A percentile compares a stretch with the other conserved stretches of the same genome.
These are phyloP conservation scores for Barbarea vulgaris DNA, from an alignment of 345 rosid species.

Conservation along the genomic window DNA sequence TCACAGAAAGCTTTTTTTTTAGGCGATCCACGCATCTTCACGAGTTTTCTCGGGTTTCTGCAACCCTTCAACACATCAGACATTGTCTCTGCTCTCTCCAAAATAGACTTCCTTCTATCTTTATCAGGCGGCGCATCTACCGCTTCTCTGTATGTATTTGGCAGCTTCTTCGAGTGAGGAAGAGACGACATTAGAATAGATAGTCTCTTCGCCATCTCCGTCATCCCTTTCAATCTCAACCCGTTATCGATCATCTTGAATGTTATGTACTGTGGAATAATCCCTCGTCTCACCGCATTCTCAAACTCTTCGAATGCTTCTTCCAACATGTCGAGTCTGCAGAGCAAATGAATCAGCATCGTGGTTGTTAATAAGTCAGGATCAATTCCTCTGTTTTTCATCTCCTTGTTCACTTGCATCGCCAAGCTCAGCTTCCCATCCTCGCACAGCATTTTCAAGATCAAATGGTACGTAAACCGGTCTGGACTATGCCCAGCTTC, in stretches of 20 bases:
- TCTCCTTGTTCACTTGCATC: slow-evolving; percentile 73
- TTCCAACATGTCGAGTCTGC: slow-evolving; percentile 62
- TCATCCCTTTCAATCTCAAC: slow-evolving; percentile 60
- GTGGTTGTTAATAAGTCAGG: slow-evolving; percentile 67
- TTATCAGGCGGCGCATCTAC: slow-evolving; percentile 37
- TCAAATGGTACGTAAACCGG: slow-evolving; percentile 70
- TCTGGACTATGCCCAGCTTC: slow-evolving; percentile 72
- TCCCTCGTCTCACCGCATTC: slow-evolving; percentile 67
- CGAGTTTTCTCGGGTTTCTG: slow-evolving; percentile 63
- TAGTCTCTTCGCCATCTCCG: slow-evolving; percentile 56
- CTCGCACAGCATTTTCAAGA: slow-evolving; percentile 82
- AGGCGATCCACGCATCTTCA: slow-evolving; percentile 51
- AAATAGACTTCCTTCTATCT: slow-evolving; percentile 56
- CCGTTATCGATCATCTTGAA: slow-evolving; percentile 65
- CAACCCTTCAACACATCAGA: slow-evolving; percentile 66
- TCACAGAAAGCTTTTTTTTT: slow-evolving; percentile 30
- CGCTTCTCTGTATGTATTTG: slow-evolving; percentile 46
- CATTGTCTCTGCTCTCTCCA: slow-evolving; percentile 82
- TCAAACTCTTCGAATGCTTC: slow-evolving; percentile 75
- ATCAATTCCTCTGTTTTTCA: slow-evolving; percentile 68
- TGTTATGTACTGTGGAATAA: slow-evolving; percentile 74
- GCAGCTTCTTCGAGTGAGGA: slow-evolving; percentile 65
- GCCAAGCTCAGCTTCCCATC: slow-evolving; percentile 73
- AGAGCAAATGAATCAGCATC: slow-evolving; percentile 69
- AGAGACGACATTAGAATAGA: slow-evolving; percentile 61